Base-by-base conservation (phyloP, 805 yeast species). In the Spathaspora gorwiae region DNA sequence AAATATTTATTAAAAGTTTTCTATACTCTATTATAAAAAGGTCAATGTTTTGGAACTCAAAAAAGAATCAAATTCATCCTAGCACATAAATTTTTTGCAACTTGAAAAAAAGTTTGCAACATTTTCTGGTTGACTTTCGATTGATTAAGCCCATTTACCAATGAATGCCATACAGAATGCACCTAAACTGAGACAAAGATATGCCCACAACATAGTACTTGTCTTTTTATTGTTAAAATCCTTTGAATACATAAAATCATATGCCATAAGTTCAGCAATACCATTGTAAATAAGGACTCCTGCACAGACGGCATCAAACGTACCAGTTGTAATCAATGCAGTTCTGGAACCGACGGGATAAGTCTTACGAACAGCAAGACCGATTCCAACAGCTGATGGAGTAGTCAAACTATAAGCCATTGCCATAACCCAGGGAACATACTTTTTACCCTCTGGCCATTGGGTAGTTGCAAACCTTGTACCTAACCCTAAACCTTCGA, bases 401-500 rank as follows among this genome's bases (percentile, higher is more conserved):
- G 71, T 66, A 35, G 64, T 57, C 30, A 66, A 48, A 19, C 59
- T 57, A 47, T 60, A 66, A 9, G 54, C 62, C 26, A 56, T 43
- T 2, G 66, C 61, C 54, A 66, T 52, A 10, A 61, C 12, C 70
- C 70, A 66, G 1, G 71, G 70, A 5, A 65, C 58, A 47, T 53
- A 53, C 24, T 56, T 44, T 50, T 59, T 62, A 31, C 47, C 47
- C 37, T 52, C 47, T 8, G 71, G 71, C 71, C 71, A 66, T 9
- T 44, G 39, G 3, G 64, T 60, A 10, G 57, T 53, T 8, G 72
- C 68, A 45, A 66, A 61, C 60, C 95, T 76, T 8, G 90, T 75
- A n/a, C 95, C 94, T 51, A 87, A 67, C 46, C 94, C 95, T 38
- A 87, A 69, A 40, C 95, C 95, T 64, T 87, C 95, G 57, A 87